phyloP scores from a whole-genome alignment of 495 filamentous ascomycete genomes.

The Amorphotheca resinae region DNA sequence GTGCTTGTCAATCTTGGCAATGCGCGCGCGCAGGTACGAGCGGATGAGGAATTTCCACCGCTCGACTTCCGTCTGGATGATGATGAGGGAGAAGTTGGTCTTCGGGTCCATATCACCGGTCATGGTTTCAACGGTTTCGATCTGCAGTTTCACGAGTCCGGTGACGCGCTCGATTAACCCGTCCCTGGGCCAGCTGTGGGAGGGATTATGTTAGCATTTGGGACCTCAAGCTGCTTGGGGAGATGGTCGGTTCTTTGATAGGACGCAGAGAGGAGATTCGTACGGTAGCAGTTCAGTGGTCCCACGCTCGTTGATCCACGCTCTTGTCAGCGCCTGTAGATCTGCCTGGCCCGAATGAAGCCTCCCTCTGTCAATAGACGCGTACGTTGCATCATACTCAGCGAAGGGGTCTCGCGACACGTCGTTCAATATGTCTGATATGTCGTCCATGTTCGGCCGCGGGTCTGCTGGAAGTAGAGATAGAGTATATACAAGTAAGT shows the following conservation, averaged over 20 bases:
- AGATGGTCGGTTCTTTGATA: constrained; percentile 1
- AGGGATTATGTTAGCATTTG: not conserved
- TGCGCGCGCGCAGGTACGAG: constrained; percentile 69
- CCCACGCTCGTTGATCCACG: constrained; percentile 84
- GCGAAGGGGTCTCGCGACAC: not conserved
- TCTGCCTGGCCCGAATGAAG: constrained; percentile 31
- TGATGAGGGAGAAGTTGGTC: constrained; percentile 82
- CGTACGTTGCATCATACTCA: not conserved
- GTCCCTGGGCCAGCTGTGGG: constrained; percentile 35
- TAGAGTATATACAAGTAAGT: not conserved
- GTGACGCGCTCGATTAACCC: constrained; percentile 59
- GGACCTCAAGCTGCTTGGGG: too few species aligned
- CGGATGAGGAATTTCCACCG: constrained; percentile 83
- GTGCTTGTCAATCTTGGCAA: constrained; percentile 75
- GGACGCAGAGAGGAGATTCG: constrained; percentile 3
- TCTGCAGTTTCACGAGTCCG: constrained; percentile 54
- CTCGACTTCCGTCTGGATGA: constrained; percentile 93
- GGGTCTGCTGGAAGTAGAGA: not conserved
- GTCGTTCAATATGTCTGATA: not conserved
- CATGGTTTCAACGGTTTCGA: constrained; percentile 61
- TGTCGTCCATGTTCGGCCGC: not conserved
- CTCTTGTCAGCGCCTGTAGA: constrained; percentile 77
- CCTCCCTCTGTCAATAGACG: not conserved
- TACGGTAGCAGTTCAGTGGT: constrained; percentile 66
- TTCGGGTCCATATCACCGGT: constrained; percentile 72